A percentile compares a stretch with the other conserved stretches of the same genome.
Conservation (phyloP, 2,329 filamentous ascomycete genomes). For the Colletotrichum nymphaeae region DNA sequence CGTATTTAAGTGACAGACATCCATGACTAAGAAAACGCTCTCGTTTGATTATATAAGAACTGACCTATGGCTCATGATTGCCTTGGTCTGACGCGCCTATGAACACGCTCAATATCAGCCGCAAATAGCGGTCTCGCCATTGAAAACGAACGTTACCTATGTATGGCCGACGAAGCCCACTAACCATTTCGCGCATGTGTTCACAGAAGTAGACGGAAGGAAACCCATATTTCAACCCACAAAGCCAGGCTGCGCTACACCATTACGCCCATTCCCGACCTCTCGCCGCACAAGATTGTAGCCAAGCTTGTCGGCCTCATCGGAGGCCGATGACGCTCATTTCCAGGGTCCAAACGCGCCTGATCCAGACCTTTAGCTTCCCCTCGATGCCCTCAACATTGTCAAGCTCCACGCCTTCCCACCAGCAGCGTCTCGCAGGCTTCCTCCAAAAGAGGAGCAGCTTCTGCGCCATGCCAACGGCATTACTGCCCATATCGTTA, state of each 20-base stretch:
- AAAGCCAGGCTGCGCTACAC: slow-evolving; percentile 16
- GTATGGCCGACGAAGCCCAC: neutral
- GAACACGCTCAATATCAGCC: neutral
- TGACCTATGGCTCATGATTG: neutral
- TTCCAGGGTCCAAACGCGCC: slow-evolving; percentile 97
- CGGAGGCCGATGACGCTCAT: slow-evolving; percentile 94
- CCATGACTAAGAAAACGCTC: neutral
- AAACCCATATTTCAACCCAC: slow-evolving; percentile 1
- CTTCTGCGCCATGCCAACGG: slow-evolving; percentile 98
- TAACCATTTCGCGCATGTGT: neutral
- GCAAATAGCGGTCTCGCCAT: neutral
- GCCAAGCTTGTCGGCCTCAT: slow-evolving; percentile 47
- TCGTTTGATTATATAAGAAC: neutral
- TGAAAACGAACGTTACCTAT: neutral
- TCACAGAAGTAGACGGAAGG: slow-evolving; percentile 2
- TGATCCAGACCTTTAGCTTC: slow-evolving; percentile 97
- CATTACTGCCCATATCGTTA: slow-evolving; percentile 78
- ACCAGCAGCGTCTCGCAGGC: slow-evolving; percentile 96
- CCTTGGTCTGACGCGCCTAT: neutral
- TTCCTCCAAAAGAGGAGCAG: slow-evolving; percentile 98
- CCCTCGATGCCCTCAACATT: slow-evolving; percentile 91
- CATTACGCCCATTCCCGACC: neutral
- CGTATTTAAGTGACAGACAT: neutral
- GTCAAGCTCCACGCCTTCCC: slow-evolving; percentile 95
- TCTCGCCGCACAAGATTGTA: neutral